Conservation (phyloP, 1,284 basidiomycete species). For the Ceratobasidium sp. region DNA sequence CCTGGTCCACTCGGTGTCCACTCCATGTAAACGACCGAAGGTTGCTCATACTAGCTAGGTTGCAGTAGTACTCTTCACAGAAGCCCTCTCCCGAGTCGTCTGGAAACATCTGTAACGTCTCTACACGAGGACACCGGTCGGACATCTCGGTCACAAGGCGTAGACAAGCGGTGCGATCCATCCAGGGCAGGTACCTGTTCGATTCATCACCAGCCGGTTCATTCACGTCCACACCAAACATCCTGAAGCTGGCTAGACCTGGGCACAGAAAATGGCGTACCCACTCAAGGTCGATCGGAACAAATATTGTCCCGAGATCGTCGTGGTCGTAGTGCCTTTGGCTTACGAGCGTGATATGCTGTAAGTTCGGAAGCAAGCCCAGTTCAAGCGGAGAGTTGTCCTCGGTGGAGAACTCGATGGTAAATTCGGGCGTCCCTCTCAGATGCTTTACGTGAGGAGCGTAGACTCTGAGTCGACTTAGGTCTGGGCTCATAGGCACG, state of each 20-base stretch:
- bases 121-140: background rate
- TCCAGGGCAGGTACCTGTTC: background rate
- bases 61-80: background rate
- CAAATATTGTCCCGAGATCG: background rate
- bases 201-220: background rate
- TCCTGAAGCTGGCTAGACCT: background rate
- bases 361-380: background rate
- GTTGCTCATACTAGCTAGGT: background rate
- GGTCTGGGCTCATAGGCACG: background rate
- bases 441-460: background rate
- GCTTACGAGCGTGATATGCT: background rate
- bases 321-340: background rate
- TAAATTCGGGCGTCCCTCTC: background rate
- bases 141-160: background rate
- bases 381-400: background rate
- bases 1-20: background rate
- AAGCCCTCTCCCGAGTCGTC: background rate
- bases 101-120: background rate
- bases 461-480: background rate
- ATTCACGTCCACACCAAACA: background rate
- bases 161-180: background rate
- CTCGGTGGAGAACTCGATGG: background rate
- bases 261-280: background rate
- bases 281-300: background rate
- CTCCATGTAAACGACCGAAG: constrained; percentile 5